Base-by-base conservation (phyloP, 306 rosid species). In the Sechiopsis laciniata region DNA sequence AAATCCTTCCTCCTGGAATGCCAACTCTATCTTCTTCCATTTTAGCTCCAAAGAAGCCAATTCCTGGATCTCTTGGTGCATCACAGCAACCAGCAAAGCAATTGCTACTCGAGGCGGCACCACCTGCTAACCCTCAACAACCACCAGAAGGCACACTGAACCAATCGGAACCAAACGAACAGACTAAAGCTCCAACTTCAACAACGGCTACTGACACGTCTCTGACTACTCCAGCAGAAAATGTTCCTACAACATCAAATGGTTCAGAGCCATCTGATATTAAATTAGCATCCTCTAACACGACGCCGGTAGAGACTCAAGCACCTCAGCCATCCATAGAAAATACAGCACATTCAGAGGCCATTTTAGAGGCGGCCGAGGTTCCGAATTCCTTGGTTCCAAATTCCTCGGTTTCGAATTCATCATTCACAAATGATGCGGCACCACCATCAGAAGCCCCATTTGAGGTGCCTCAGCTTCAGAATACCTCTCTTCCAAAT, bases 1-100 rank as follows among this genome's bases (percentile, higher is more conserved):
- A 95, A 83, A 91, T 91, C 79, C 82, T 95, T 78, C 99, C 99
- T 78, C 99, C 96, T 0, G 99, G 97, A 60, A 89, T 95, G 96
- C 26, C 80, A 29, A 86, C 99, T 74, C 87, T 91, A 24, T 76
- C 90, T 63, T 87, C 79, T 76, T 85, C 99, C 59, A 83, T 89
- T 29, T 75, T 96, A 40, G 72, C 84, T 61, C 89, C 84, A 81
- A 95, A 95, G 80, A 91, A 89, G 85, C 90, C 86, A 22, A 79
- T 77, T 80, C 78, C 88, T 64, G 81, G 86, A 56, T 75, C 83
- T 14, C 96, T 84, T 83, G 83, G 77, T 77, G 67, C 86, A 56
- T 86, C 67, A 77, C 95, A 77, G 70, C 88, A 80, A 76, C 86
- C 90, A 4, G 89, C 75, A 70, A 88, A 91, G 88, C 96, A 78